Evolutionary conservation across 257 asterid species (phyloP).

Genomic region (Gentiana macrophylla): DNA sequence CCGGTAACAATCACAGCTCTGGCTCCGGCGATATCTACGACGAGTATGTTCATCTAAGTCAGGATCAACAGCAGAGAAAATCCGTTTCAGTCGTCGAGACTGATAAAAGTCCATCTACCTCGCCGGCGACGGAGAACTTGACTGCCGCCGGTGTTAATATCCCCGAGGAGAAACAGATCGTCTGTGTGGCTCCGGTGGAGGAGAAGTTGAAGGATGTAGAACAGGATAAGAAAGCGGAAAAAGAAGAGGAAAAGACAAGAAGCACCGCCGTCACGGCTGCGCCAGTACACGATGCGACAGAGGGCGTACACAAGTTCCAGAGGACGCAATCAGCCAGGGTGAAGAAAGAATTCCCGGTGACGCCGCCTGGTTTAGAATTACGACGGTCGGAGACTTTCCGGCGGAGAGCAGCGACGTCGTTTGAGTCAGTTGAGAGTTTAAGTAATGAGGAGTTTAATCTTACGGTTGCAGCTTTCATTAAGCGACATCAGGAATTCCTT

Average conservation of each 20-base stretch:
- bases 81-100: neutral
- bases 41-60: constrained; percentile 39
- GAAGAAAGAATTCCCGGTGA: constrained; percentile 36
- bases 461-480: constrained; percentile 58
- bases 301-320: constrained; percentile 47
- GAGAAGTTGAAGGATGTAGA: too few species aligned
- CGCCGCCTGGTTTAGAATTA: constrained; percentile 26
- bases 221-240: too few species aligned
- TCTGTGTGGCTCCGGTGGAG: constrained; percentile 10
- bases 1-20: constrained; percentile 4
- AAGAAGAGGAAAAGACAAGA: constrained; percentile 6
- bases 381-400: constrained; percentile 45
- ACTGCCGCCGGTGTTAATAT: neutral
- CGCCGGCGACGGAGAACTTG: constrained; percentile 4
- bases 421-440: constrained; percentile 37
- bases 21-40: constrained; percentile 24
- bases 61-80: constrained; percentile 13
- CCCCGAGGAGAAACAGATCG: constrained; percentile 39
- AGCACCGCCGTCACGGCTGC: constrained; percentile 31
- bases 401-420: constrained; percentile 1
- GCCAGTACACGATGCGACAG: constrained; percentile 49
- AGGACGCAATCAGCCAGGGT: constrained; percentile 71
- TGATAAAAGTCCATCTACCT: neutral
- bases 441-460: constrained; percentile 68
- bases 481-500: constrained; percentile 23